Base-by-base conservation (phyloP, 371 early-diverging fungal species). In the Batkoa obscura region DNA sequence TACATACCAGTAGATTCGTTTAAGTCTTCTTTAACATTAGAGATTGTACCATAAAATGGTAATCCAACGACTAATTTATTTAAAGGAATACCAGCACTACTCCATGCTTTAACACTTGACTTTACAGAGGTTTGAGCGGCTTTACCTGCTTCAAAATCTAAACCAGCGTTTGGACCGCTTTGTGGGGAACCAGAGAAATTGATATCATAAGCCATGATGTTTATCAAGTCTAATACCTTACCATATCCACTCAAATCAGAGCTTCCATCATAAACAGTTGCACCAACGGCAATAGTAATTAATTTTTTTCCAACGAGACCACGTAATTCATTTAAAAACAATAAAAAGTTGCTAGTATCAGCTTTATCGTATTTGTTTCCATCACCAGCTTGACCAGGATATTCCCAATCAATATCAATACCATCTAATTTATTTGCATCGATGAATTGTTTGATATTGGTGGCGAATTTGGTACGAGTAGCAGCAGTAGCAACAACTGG, bases 241-340 rank as follows among this genome's bases (percentile, higher is more conserved):
- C 70, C 70, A 61, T 73, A 79, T 41, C 62, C 70, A 23, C 75
- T 63, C 0, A 83, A 71, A 50, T 85, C 78, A 17, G 58, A 66
- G 0, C 68, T 51, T 3, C 68, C 72, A 13, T 72, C 70, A 61
- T 83, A 81, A 0, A 82, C 79, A 36, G 74, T 68, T 23, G 78
- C 79, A 30, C 79, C 72, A 0, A 81, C 80, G 1, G 86, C 87
- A 62, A 84, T 62, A 1, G 84, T 81, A 42, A 88, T 73, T 57
- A 79, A 58, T 53, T 79, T 78, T 59, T 63, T 48, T 62, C 57
- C 41, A 38, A 85, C 58, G 1, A 76, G 78, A 2, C 66, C 64
- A 23, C 86, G 76, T 32, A 88, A 71, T 30, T 80, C 80, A 30
- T 72, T 60, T 1, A 88, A 64, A 10, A 86, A 65, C 3, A 62